Evolutionary conservation across 139 green algal species (phyloP), one percentile per base, ranked within the genome.

Genomic region (Chlamydomonas asymmetrica): DNA sequence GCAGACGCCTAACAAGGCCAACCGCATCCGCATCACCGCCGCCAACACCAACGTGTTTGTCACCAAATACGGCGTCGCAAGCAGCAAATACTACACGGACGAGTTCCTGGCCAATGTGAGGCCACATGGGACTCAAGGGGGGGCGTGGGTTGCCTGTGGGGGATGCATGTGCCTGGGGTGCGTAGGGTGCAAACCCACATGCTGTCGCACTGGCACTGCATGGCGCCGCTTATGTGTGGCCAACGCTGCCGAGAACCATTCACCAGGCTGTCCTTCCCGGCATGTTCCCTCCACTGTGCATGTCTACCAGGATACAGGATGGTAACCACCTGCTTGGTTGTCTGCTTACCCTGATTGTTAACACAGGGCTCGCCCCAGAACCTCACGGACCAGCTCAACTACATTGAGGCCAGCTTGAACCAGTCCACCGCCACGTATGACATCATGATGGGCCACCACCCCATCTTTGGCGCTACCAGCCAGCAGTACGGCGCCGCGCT

Each of bases 361-460:
- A 59, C 49, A 18, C 22, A 72, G 65, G 65, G 39, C 65, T 61
- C 39, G 9, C 65, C 65, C 25, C 25, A 18, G 7, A 72, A 72
- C 65, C 57, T 72, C 27, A 72, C 65, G 7, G 20, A 8, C 38
- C 65, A 72, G 65, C 65, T 72, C 9, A 72, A 57, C 40, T 72
- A 39, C 65, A 27, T 72, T 10, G 10, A 32, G 13, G 41, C 22
- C 13, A n/a, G 34, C 38, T 40, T 72, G 25, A 22, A 7, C 27
- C 40, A 39, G 13, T 72, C 65, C 23, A 57, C 57, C 10, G 65
- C 65, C 35, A 57, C 35, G 10, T 59, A n/a, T 9, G 41, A 72
- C 27, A 25, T 72, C 27, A 40, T 72, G 40, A 16, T 72, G 6
- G 65, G 65, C 25, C 65, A 72, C 40, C 65, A 72, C n/a, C 65